Base-by-base conservation (phyloP, 108 stramenopile species). In the Chaetoceros muelleri region DNA sequence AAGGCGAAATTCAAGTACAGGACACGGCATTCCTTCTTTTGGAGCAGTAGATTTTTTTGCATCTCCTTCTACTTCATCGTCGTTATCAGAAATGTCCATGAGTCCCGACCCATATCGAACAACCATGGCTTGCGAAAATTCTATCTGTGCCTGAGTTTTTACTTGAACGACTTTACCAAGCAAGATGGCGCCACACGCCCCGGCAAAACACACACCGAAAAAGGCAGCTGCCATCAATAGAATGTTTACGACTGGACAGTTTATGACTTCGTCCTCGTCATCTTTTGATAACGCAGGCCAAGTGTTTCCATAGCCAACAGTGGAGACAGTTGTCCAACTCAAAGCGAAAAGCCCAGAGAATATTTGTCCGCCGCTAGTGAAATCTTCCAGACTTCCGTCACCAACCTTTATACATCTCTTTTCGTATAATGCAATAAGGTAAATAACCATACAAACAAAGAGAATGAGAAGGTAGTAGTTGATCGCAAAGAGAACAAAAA, bases 151-250 rank as follows among this genome's bases (percentile, higher is more conserved):
- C 18, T 75, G 69, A 30, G 52, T 65, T 57, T 88, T 82, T 34
- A 82, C 74, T 46, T 82, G 70, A 40, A 80, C 48, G 0, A 88
- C 82, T 55, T 88, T 88, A n/a, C 75, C 78, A 57, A 88, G 81
- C 10, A 88, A 64, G 48, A 88, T 81, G 29, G 87, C 87, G 21
- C 80, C 79, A 64, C 82, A 84, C 29, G 78, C 74, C 1, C 87
- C 82, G 24, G 82, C 73, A 52, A 79, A 88, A 0, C 84, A 67
- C 8, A 88, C 81, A 13, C 87, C 83, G 20, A 84, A 5, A 44
- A 81, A 78, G 16, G 83, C 74, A 48, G 84, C 87, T 2, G 84
- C 64, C 17, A 75, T 79, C 51, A 82, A 84, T 28, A 88, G 54
- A 22, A 74, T 49, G 1, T 77, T 79, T 17, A 88, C 67, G 24